A percentile compares a stretch with the other conserved stretches of the same genome.
These are phyloP conservation scores for Peniophora sp. DNA, from an alignment of 1,284 basidiomycete genomes.

Conservation along the genomic window DNA sequence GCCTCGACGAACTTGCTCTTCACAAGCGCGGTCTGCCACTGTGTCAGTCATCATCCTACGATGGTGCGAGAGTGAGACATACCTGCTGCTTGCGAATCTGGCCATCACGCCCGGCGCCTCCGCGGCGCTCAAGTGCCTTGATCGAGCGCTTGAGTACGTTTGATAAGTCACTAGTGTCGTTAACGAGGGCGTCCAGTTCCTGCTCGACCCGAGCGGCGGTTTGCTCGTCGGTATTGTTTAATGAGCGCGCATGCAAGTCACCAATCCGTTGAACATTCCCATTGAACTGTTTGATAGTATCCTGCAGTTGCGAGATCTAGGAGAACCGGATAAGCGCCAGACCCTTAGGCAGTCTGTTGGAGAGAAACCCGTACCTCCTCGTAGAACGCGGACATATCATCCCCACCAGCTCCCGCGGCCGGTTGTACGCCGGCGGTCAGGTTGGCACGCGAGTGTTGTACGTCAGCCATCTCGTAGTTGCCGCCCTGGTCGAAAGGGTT, in stretches of 20 bases:
- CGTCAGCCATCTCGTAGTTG: constrained; percentile 64
- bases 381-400: constrained; percentile 67
- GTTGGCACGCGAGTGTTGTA: constrained; percentile 49
- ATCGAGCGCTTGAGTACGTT: constrained; percentile 70
- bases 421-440: constrained; percentile 22
- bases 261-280: constrained; percentile 62
- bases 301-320: constrained; percentile 70
- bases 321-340: neutral
- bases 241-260: constrained; percentile 66
- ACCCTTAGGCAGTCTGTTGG: neutral
- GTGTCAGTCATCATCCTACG: neutral
- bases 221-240: constrained; percentile 72
- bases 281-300: constrained; percentile 60
- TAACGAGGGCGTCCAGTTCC: constrained; percentile 67
- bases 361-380: constrained; percentile 45
- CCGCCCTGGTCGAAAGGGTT: constrained; percentile 9
- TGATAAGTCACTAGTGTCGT: constrained; percentile 73
- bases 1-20: constrained; percentile 81
- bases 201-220: constrained; percentile 53
- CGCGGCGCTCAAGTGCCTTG: constrained; percentile 70
- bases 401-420: constrained; percentile 24
- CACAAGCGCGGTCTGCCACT: constrained; percentile 57
- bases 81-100: constrained; percentile 83
- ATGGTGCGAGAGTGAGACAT: constrained; percentile 18
- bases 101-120: constrained; percentile 67